Evolutionary conservation across 106 monocot species (phyloP).

Genomic region (Alisma plantagoaquatica): DNA sequence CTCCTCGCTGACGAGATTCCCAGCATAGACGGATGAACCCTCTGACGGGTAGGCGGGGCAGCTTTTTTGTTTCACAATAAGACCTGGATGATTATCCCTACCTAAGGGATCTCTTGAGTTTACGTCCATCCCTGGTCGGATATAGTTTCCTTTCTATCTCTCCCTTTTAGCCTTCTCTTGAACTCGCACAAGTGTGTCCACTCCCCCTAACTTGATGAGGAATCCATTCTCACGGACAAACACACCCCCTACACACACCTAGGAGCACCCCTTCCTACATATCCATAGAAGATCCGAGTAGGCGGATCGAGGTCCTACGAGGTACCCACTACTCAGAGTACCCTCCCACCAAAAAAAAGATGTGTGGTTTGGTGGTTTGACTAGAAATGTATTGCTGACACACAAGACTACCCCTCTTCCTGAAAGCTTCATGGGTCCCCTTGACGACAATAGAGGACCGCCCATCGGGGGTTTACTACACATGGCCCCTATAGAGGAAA

Average conservation of each 20-base stretch:
- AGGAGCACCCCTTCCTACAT: slow-evolving; percentile 14
- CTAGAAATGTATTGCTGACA: neutral
- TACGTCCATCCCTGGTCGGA: neutral
- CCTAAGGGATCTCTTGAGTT: neutral
- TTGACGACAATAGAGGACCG: no score
- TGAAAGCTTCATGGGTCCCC: slow-evolving; percentile 1
- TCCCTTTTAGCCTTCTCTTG: neutral
- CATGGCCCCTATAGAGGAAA: no score
- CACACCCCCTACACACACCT: slow-evolving; percentile 8
- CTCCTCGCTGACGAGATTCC: neutral
- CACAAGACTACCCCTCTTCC: slow-evolving; percentile 3
- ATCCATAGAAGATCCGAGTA: slow-evolving; percentile 16
- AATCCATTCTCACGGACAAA: slow-evolving; percentile 1
- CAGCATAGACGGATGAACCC: neutral
- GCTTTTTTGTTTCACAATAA: neutral
- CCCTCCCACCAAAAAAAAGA: neutral
- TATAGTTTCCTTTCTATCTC: neutral
- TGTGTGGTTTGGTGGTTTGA: slow-evolving; percentile 8
- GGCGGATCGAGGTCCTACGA: slow-evolving; percentile 7
- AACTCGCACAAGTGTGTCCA: slow-evolving; percentile 2
- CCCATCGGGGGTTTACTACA: no score
- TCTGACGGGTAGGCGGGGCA: neutral
- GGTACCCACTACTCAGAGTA: neutral
- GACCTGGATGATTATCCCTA: slow-evolving; percentile 1
- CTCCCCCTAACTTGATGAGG: neutral